Base-by-base conservation (phyloP, 768 basidiomycete genomes). In the Exidia glandulosa region DNA sequence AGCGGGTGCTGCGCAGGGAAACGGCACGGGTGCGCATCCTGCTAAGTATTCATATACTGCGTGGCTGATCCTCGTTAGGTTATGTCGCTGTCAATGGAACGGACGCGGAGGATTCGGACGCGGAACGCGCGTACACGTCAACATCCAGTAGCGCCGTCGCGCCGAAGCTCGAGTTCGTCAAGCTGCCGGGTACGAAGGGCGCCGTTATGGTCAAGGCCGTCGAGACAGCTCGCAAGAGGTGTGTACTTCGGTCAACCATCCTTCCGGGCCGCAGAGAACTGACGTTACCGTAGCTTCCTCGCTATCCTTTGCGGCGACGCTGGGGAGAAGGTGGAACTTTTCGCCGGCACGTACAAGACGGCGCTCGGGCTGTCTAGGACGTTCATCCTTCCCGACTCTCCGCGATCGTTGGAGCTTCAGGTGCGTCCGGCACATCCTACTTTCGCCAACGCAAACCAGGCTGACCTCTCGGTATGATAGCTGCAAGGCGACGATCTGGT, bases 401-500 rank as follows among this genome's bases (percentile, higher is more conserved):
- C 92, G 2, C 81, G 88, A 30, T 89, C 89, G 2, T 74, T 94
- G 57, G 93, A 94, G 68, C 76, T 94, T 25, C 85, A 29, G 36
- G 36, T 37, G 36, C 36, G 36, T 9, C 10, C 19, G 9, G 10
- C 9, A 19, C 36, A 9, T 37, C 36, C 10, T 10, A 37, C 36
- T 37, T 37, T 19, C n/a, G n/a, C n/a, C n/a, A n/a, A n/a, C n/a
- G n/a, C n/a, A n/a, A n/a, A n/a, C n/a, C n/a, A n/a, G n/a, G n/a
- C 71, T n/a, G n/a, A n/a, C n/a, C n/a, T n/a, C n/a, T n/a, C n/a
- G n/a, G n/a, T n/a, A n/a, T n/a, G n/a, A n/a, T n/a, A 94, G 70
- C 75, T 94, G 12, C 92, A 94, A 71, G 92, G 92, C 5, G 93
- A 94, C 68, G 92, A 94, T 66, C 80, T 94, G 2, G 90, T 94